Percentiles rank a stretch among this genome's conserved stretches.
These are phyloP conservation scores for Adiantum capillusveneris DNA, from an alignment of 75 land plant genomes.

Conservation along the genomic window DNA sequence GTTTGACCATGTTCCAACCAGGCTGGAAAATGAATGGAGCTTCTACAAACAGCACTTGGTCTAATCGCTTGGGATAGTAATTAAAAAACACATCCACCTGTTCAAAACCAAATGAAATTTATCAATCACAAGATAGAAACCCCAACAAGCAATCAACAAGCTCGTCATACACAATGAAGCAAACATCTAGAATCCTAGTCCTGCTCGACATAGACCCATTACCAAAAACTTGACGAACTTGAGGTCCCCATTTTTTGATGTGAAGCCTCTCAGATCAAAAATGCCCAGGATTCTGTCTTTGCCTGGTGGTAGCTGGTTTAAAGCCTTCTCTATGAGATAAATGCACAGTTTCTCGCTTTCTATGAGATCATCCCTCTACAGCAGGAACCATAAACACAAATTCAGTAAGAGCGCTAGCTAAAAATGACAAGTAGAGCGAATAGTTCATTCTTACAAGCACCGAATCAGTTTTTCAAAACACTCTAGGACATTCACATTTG, in stretches of 20 bases:
- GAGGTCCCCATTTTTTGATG: slow-evolving; percentile 63
- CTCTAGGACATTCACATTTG: no score
- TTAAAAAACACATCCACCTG: slow-evolving; percentile 92
- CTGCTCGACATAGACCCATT: slow-evolving; percentile 6
- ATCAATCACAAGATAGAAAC: no score
- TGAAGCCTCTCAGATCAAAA: slow-evolving; percentile 82
- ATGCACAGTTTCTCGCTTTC: slow-evolving; percentile 83
- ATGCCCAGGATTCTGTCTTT: slow-evolving; percentile 76
- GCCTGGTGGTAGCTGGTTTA: slow-evolving; percentile 68
- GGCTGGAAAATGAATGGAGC: slow-evolving; percentile 90
- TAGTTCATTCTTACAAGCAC: no score
- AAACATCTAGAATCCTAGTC: no score
- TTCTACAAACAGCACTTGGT: slow-evolving; percentile 83
- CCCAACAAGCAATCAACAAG: no score
- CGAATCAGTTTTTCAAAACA: no score
- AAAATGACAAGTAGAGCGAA: not conserved
- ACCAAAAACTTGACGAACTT: slow-evolving; percentile 82
- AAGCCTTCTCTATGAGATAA: slow-evolving; percentile 75
- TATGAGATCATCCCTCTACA: slow-evolving; percentile 46
- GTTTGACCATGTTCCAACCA: slow-evolving; percentile 81
- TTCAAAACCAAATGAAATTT: slow-evolving; percentile 2
- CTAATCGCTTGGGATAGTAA: slow-evolving; percentile 87
- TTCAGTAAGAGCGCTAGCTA: no score
- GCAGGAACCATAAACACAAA: slow-evolving; percentile 1
- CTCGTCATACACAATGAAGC: no score